A percentile compares a stretch with the other conserved stretches of the same genome.
These are phyloP conservation scores for Sclerotinia glacialis DNA, from an alignment of 2,329 filamentous ascomycete genomes.

Conservation along the genomic window DNA sequence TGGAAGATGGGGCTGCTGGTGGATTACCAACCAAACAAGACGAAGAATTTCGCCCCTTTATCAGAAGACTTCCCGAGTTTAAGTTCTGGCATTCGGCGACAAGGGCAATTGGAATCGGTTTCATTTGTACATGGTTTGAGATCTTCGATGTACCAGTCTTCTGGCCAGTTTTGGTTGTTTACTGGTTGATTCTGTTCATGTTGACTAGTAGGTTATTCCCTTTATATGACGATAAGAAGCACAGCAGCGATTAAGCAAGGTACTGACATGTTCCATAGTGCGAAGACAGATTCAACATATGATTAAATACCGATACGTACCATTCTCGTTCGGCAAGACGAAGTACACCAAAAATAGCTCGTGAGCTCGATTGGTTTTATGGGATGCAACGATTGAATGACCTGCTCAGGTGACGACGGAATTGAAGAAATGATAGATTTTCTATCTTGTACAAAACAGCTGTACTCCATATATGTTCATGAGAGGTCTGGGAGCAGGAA, in stretches of 20 bases:
- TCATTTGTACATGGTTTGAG: conserved; percentile 87
- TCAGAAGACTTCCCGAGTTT: conserved; percentile 93
- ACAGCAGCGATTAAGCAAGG: conserved; percentile 21
- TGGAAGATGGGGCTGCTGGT: conserved; percentile 85
- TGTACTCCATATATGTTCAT: conserved; percentile 20
- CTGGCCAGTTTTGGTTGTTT: conserved; percentile 97
- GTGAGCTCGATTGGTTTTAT: conserved; percentile 25
- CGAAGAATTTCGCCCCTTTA: conserved; percentile 97
- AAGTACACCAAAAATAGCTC: conserved; percentile 66
- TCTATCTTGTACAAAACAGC: conserved; percentile 26
- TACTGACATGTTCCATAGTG: conserved; percentile 55
- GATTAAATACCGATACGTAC: conserved; percentile 99
- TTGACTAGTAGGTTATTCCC: conserved; percentile 75
- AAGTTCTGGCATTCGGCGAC: conserved; percentile 99
- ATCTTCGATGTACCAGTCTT: conserved; percentile 97
- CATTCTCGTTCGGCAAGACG: conserved; percentile 88
- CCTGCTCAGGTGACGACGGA: conserved; percentile 11
- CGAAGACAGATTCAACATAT: conserved; percentile 99
- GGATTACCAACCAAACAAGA: conserved; percentile 90
- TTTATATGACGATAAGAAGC: not conserved
- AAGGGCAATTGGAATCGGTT: conserved; percentile 76
- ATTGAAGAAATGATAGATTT: conserved; percentile 20
- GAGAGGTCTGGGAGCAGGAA: conserved; percentile 16
- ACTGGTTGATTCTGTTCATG: conserved; percentile 96
- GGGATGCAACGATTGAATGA: conserved; percentile 8